Evolutionary conservation across 2,329 filamentous ascomycete genomes (phyloP).

Genomic region (Cadophora sp.): DNA sequence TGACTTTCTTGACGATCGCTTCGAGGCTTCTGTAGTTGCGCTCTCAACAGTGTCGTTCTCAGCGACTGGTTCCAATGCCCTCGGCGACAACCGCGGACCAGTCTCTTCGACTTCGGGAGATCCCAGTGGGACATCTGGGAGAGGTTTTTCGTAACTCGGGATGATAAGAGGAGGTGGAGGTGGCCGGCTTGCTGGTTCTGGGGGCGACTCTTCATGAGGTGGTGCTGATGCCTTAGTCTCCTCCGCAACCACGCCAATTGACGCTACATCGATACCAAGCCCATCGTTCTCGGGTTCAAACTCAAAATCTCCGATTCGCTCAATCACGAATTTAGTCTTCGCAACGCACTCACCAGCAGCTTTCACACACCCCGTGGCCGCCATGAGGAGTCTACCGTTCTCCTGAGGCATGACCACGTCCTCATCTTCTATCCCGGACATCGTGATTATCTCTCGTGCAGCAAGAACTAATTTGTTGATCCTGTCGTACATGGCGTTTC

Average conservation of each 20-base stretch:
- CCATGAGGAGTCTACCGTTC: constrained; percentile 75
- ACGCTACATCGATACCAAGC: constrained; percentile 58
- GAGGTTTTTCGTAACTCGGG: constrained; percentile 66
- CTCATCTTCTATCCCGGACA: constrained; percentile 69
- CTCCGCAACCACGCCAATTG: constrained; percentile 46
- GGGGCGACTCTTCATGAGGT: constrained; percentile 21
- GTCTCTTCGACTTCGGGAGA: constrained; percentile 43
- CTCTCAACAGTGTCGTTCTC: constrained; percentile 31
- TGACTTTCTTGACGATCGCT: constrained; percentile 54
- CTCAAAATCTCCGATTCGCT: constrained; percentile 90
- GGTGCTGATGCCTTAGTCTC: constrained; percentile 21
- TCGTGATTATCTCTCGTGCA: constrained; percentile 78
- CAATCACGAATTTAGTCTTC: constrained; percentile 84
- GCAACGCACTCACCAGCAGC: constrained; percentile 91
- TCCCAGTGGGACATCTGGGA: constrained; percentile 65
- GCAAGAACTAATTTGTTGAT: constrained; percentile 82
- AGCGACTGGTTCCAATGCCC: constrained; percentile 27
- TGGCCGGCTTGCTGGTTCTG: constrained; percentile 47
- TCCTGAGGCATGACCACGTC: constrained; percentile 83
- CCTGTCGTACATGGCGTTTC: constrained; percentile 77
- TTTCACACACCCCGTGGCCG: constrained; percentile 87
- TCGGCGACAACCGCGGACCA: constrained; percentile 18
- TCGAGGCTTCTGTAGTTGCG: constrained; percentile 46
- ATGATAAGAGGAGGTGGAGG: constrained; percentile 54
- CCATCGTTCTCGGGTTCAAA: constrained; percentile 61